A percentile compares a stretch with the other conserved stretches of the same genome.
Evolutionary conservation across 2,329 filamentous ascomycete genomes (phyloP).

Genomic region (Aquanectria penicillioides): DNA sequence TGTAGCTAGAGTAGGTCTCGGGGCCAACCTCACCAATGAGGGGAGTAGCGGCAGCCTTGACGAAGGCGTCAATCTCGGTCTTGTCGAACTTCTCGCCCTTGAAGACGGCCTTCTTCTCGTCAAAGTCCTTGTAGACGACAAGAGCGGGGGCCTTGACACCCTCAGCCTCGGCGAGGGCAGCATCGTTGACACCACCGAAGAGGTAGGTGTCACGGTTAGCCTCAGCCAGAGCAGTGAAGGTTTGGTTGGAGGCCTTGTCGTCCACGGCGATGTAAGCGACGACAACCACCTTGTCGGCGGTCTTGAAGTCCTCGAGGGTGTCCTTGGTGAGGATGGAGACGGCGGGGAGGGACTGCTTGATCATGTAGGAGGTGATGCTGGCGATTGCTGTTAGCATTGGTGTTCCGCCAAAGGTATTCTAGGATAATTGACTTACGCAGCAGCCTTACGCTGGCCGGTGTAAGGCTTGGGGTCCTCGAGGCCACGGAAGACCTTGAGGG

Average conservation of each 20-base stretch:
- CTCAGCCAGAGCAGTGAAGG: slow-evolving; percentile 78
- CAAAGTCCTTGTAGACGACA: slow-evolving; percentile 97
- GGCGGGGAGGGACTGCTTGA: slow-evolving; percentile 94
- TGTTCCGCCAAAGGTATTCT: not conserved
- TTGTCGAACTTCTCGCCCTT: slow-evolving; percentile 77
- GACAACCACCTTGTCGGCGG: slow-evolving; percentile 93
- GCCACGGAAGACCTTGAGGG: slow-evolving; percentile 98
- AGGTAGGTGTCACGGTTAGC: slow-evolving; percentile 89
- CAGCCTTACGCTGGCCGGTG: slow-evolving; percentile 88
- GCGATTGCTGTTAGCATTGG: slow-evolving; percentile 31
- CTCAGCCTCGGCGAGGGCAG: slow-evolving; percentile 86
- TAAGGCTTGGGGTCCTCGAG: slow-evolving; percentile 84
- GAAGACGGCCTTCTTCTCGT: slow-evolving; percentile 92
- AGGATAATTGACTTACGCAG: slow-evolving; percentile 62
- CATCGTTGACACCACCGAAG: slow-evolving; percentile 89
- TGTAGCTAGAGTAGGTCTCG: slow-evolving; percentile 96
- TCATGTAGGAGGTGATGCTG: slow-evolving; percentile 87
- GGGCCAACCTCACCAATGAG: slow-evolving; percentile 96
- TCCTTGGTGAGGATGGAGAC: slow-evolving; percentile 86
- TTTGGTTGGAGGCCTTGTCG: slow-evolving; percentile 88
- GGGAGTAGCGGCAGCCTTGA: slow-evolving; percentile 85
- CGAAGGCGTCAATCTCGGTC: slow-evolving; percentile 83
- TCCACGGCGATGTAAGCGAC: slow-evolving; percentile 86
- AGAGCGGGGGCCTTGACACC: slow-evolving; percentile 87
- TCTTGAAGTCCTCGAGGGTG: slow-evolving; percentile 95